Evolutionary conservation across 208 protist genomes (phyloP).

Genomic region (Endotrypanum monterogeii): DNA sequence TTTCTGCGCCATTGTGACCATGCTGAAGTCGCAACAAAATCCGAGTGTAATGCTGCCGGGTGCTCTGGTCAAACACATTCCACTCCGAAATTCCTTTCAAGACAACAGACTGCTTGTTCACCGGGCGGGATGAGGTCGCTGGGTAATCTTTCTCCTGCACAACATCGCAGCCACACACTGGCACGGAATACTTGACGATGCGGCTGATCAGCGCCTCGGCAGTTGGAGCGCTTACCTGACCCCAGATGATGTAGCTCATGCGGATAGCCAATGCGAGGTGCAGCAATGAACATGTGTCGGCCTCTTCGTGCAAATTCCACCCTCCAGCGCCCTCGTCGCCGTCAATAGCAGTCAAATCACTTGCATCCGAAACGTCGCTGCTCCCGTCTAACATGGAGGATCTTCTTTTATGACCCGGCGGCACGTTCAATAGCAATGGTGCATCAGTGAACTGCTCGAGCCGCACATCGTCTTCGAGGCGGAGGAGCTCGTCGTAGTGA

Average conservation of each 20-base stretch:
- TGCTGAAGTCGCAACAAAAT: conserved; percentile 6
- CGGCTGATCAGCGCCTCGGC: conserved; percentile 15
- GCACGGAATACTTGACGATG: conserved; percentile 15
- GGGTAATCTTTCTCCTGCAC: not conserved
- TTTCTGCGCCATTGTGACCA: conserved; percentile 27
- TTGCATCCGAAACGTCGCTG: not conserved
- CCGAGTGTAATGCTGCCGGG: conserved; percentile 17
- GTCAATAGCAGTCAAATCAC: conserved; percentile 1
- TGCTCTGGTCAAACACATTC: conserved; percentile 18
- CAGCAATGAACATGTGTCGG: conserved; percentile 70
- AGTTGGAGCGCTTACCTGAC: conserved; percentile 24
- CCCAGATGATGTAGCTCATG: conserved; percentile 85
- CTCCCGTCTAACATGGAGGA: conserved; percentile 3
- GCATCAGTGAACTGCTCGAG: conserved; percentile 81
- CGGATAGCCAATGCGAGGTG: conserved; percentile 68
- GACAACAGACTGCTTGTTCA: not conserved
- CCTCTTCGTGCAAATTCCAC: conserved; percentile 77
- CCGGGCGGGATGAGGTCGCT: not conserved
- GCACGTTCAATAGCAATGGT: conserved; percentile 63
- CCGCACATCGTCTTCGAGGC: conserved; percentile 63
- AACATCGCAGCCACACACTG: conserved; percentile 12
- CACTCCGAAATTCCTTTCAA: conserved; percentile 22
- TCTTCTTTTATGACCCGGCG: not conserved
- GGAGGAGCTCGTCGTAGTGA: conserved; percentile 67
- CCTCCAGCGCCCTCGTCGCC: conserved; percentile 17